Percentiles rank a stretch among this genome's conserved stretches.
Conservation (phyloP, 2,329 filamentous ascomycete species). For the Cladosporium sp. region DNA sequence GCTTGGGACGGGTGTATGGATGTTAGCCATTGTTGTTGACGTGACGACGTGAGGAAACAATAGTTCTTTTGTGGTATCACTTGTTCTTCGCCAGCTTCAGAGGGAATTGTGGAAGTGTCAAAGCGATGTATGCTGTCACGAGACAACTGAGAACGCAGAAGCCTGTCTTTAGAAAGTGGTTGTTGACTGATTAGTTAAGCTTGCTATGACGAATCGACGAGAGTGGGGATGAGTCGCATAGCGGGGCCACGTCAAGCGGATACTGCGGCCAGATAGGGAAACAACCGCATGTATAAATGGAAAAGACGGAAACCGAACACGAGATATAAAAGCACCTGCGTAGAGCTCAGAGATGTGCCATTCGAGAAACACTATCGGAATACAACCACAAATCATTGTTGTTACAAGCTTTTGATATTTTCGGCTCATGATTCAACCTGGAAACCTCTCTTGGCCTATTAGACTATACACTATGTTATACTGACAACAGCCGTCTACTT, state of each 20-base stretch:
- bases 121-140: background rate
- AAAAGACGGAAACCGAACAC: no score
- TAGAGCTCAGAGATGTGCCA: no score
- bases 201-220: background rate
- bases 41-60: background rate
- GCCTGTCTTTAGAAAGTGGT: background rate
- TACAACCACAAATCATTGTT: no score
- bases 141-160: no score
- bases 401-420: background rate
- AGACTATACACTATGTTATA: background rate
- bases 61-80: no score
- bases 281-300: background rate
- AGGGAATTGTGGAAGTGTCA: no score
- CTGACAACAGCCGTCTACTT: background rate
- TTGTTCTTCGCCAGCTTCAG: no score
- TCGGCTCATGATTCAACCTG: background rate
- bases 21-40: slow-evolving; percentile 29
- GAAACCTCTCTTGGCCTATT: background rate
- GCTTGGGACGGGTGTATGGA: slow-evolving; percentile 53
- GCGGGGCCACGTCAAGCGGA: background rate
- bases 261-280: background rate
- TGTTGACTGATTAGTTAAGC: background rate
- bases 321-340: no score
- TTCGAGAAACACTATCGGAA: no score
- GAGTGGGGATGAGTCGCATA: background rate